These are phyloP conservation scores for Actinomortierella wolfii DNA, from an alignment of 371 early-diverging fungal genomes.

Conservation along the genomic window DNA sequence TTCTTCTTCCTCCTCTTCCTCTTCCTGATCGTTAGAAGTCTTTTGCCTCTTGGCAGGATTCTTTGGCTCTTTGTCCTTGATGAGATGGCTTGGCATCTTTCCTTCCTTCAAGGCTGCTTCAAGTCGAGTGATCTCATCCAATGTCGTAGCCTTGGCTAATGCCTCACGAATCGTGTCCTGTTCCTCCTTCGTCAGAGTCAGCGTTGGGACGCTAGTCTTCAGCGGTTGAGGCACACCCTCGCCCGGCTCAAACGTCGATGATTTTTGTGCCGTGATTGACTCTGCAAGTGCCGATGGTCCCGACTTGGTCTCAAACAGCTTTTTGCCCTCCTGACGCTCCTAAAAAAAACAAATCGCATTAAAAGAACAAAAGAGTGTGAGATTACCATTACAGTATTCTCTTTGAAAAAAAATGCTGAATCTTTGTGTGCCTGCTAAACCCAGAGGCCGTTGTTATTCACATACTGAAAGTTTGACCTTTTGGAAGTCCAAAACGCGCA, in stretches of 20 bases:
- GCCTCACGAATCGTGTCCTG: constrained; percentile 72
- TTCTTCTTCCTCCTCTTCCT: constrained; percentile 12
- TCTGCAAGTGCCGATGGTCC: constrained; percentile 69
- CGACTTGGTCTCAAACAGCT: constrained; percentile 68
- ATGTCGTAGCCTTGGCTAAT: constrained; percentile 72
- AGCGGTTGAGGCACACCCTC: constrained; percentile 63
- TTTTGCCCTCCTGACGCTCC: constrained; percentile 79
- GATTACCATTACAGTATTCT: too few relatives aligned
- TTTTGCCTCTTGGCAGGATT: constrained; percentile 21
- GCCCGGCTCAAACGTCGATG: constrained; percentile 74
- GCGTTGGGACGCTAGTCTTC: constrained; percentile 47
- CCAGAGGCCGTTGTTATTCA: too few relatives aligned
- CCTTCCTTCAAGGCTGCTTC: constrained; percentile 73
- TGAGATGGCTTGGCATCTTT: constrained; percentile 49
- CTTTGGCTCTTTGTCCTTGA: constrained; percentile 16
- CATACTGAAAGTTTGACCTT: constrained; percentile 51
- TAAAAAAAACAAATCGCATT: constrained; percentile 28
- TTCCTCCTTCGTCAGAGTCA: constrained; percentile 61
- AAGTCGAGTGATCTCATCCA: constrained; percentile 79
- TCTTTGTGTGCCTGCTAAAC: too few relatives aligned
- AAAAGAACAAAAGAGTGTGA: too few relatives aligned
- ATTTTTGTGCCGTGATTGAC: constrained; percentile 60
- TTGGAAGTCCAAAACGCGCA: constrained; percentile 87
- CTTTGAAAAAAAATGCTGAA: too few relatives aligned
- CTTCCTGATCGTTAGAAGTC: neutral